Evolutionary conservation across 257 asterid species (phyloP), one percentile per base, ranked within the genome.

Genomic region (Gardenia jasminoides): DNA sequence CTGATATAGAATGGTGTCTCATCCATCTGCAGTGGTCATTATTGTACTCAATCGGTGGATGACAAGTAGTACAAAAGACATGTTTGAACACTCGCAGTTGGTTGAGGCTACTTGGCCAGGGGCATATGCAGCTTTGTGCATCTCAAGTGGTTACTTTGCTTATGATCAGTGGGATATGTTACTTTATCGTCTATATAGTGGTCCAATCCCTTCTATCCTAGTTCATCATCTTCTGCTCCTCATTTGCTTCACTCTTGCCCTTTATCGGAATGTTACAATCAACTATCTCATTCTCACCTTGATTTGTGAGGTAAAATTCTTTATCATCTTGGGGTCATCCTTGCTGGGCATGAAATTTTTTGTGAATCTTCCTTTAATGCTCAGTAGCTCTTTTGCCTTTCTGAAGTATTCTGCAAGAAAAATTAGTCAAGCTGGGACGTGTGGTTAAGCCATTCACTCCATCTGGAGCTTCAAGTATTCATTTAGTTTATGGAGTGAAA

Each of bases 101-200:
- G 98, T 93, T 47, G 87, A 87, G 56, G 83, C 79, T 76, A 88
- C 89, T 30, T 95, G 98, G 99, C 90, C 86, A 9, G 89, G 91
- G 86, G 94, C 99, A 28, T 92, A 88, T 83, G 82, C 86, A 52
- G 93, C 91, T 80, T 81, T 93, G 72, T 91, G 98, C 86, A 84
- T 95, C 84, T 95, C 98, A 13, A 83, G 87, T 80, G 98, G 97
- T 62, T 95, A 95, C 81, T 95, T 95, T 84, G 99, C 99, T 41
- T 95, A 95, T 78, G 99, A 95, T 84, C 99, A 95, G 83, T 87
- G 85, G 89, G 97, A 95, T 84, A 95, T 95, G 98, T 79, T 93
- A 86, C 82, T 87, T 30, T 72, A 92, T 78, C 83, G 88, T 39
- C 75, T 95, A 76, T 92, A 95, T 80, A 92, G 90, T 59, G 97